Evolutionary conservation across 2,329 filamentous ascomycete species (phyloP), one percentile per base, ranked within the genome.

Genomic region (Aspergillus versicolor): DNA sequence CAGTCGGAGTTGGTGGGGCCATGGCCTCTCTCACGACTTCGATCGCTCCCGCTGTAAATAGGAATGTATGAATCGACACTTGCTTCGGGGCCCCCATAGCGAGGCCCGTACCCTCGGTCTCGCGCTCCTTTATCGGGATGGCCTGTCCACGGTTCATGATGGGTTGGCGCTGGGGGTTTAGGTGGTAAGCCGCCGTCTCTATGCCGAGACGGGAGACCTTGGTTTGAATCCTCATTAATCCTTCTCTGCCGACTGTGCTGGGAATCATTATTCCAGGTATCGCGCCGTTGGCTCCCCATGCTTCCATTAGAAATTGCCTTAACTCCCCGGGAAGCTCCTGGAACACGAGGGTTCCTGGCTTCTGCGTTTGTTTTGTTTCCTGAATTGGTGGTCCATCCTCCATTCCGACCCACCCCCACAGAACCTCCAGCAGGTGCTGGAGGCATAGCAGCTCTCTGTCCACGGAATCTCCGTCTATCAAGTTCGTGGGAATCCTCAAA

Each of bases 401-500:
- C 79, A 58, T 84, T 83, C 9, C 82, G 79, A 11, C 82, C 84
- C 67, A 91, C 86, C 13, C 93, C 93, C 3, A 96, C 92, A 1
- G 91, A 92, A 4, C 91, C 93, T 12, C 92, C 93, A 65, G 93
- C 92, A 0, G 94, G 94, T 0, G 93, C 94, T 12, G 94, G 93
- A 4, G 93, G 93, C 11, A 93, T 82, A 21, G 88, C 89, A 21
- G 89, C 89, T 69, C 91, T 91, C 67, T 94, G 88, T 57, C 92
- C 89, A 63, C 95, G 88, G 65, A 92, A 93, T 75, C 93, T 95
- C 71, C 92, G 86, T 50, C 93, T 85, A 71, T 99, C 94, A n/a
- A 97, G 81, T 74, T 99, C 94, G 74, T 99, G 94, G 44, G 92
- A 96, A 67, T 97, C 93, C 70, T 96, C 91, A 68, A 96, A 97